A percentile compares a stretch with the other conserved stretches of the same genome.
Evolutionary conservation across 108 stramenopile genomes (phyloP).

Genomic region (Seminavis robusta): DNA sequence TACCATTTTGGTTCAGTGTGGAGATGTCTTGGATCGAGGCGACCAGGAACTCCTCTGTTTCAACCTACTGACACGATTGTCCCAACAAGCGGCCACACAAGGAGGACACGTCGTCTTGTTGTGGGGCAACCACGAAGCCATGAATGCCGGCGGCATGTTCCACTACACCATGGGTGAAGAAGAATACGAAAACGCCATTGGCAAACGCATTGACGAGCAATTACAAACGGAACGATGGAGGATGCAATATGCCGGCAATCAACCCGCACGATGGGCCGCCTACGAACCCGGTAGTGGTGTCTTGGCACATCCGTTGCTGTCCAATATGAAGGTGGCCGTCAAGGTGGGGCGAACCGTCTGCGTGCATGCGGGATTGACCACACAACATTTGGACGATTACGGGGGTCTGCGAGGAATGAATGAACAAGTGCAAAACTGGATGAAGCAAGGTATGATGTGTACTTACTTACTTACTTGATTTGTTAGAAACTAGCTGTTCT

Average conservation of each 20-base stretch:
- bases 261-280: slow-evolving; percentile 65
- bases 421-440: slow-evolving; percentile 48
- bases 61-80: slow-evolving; percentile 42
- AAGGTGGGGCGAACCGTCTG: slow-evolving; percentile 67
- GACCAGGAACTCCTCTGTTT: slow-evolving; percentile 63
- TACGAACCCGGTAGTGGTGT: slow-evolving; percentile 76
- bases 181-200: slow-evolving; percentile 60
- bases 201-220: slow-evolving; percentile 13
- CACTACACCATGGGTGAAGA: slow-evolving; percentile 52
- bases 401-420: slow-evolving; percentile 65
- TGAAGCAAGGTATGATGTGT: slow-evolving; percentile 18
- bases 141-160: slow-evolving; percentile 73
- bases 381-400: slow-evolving; percentile 45
- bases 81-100: slow-evolving; percentile 42
- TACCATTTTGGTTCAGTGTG: slow-evolving; percentile 71
- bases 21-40: slow-evolving; percentile 77
- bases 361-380: slow-evolving; percentile 74
- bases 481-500: too few species aligned
- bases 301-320: slow-evolving; percentile 37
- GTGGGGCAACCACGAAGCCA: slow-evolving; percentile 75
- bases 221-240: slow-evolving; percentile 48
- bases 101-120: slow-evolving; percentile 56
- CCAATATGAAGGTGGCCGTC: slow-evolving; percentile 68
- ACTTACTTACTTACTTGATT: too few species aligned
- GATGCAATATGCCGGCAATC: slow-evolving; percentile 65